Percentiles rank a stretch among this genome's conserved stretches.
Evolutionary conservation across 805 yeast species (phyloP).

Genomic region (Candida sanyiensis): DNA sequence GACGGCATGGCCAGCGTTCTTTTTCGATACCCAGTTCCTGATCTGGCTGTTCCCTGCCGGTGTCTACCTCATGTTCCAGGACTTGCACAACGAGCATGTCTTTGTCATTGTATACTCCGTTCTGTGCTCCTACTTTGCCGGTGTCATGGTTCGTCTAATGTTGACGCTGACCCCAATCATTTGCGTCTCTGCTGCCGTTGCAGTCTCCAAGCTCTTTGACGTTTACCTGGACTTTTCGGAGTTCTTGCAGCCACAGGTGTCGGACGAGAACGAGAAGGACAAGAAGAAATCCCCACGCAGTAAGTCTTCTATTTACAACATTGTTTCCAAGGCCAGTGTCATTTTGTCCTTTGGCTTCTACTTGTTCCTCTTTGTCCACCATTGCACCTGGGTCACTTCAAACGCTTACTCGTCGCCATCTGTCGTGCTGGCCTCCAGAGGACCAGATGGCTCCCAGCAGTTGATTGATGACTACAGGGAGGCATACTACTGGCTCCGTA

Average conservation of each 20-base stretch:
- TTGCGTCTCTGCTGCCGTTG: conserved; percentile 88
- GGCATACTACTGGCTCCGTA: conserved; percentile 97
- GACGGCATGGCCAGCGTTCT: conserved; percentile 99
- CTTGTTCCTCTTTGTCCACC: conserved; percentile 76
- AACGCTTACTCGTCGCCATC: conserved; percentile 97
- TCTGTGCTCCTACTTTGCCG: conserved; percentile 95
- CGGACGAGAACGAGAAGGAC: conserved; percentile 9
- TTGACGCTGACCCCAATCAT: conserved; percentile 93
- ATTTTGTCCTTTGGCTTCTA: conserved; percentile 65
- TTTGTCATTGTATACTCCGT: conserved; percentile 89
- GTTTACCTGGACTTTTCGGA: conserved; percentile 64
- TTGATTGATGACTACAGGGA: conserved; percentile 96
- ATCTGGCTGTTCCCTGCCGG: conserved; percentile 99
- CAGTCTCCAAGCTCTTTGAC: conserved; percentile 79
- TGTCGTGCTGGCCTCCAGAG: conserved; percentile 80
- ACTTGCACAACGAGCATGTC: conserved; percentile 84
- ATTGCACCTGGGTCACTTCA: conserved; percentile 96
- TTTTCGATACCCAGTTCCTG: conserved; percentile 86
- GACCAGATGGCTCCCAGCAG: conserved; percentile 78
- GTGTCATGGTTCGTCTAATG: conserved; percentile 98
- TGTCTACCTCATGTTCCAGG: conserved; percentile 83
- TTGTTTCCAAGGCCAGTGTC: conserved; percentile 57
- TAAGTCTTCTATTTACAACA: conserved; percentile 15
- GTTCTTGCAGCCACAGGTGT: conserved; percentile 13
- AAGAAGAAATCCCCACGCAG: no score